Evolutionary conservation across 768 basidiomycete species (phyloP), one percentile per base, ranked within the genome.

Genomic region (Macrolepiota dolichaula): DNA sequence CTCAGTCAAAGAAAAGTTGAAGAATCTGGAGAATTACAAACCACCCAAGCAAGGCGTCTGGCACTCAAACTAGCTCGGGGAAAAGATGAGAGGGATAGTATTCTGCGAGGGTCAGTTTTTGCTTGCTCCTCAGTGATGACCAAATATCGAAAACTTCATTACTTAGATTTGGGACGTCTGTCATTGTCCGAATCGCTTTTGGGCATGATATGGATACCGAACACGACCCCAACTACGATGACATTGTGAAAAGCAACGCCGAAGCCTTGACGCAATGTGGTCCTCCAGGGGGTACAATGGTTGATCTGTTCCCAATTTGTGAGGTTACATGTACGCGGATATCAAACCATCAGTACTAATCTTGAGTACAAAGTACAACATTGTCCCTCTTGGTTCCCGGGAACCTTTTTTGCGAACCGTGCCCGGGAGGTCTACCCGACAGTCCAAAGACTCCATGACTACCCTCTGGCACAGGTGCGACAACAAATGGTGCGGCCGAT

Each of bases 311-410:
- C 13, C 58, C 58, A 3, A 44, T 59, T 4, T 29, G 58, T 59
- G 10, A 32, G 58, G n/a, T 24, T 15, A 17, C 1, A 29, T 24
- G 13, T 22, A 13, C 19, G 24, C 15, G 0, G 4, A n/a, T 7
- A n/a, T n/a, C 15, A 4, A 19, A 47, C 11, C 11, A 24, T 7
- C n/a, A 3, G 25, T 22, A 17, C 1, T 11, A 7, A 56, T 46
- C 15, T 40, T n/a, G n/a, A 3, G 13, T 7, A 51, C 5, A 7
- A 17, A 68, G 68, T 69, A 19, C 62, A 63, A 35, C 62, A 67
- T 29, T 61, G 67, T 19, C 68, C 68, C 17, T 68, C 67, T 17
- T 69, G 68, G 68, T 66, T 69, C 29, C 68, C 68, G 11, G 68
- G 68, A 3, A 63, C 68, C 19, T 61, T 65, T 51, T 69, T 62